Conservation (phyloP, 352 stramenopile genomes). For the Pythium scleroteichum region DNA sequence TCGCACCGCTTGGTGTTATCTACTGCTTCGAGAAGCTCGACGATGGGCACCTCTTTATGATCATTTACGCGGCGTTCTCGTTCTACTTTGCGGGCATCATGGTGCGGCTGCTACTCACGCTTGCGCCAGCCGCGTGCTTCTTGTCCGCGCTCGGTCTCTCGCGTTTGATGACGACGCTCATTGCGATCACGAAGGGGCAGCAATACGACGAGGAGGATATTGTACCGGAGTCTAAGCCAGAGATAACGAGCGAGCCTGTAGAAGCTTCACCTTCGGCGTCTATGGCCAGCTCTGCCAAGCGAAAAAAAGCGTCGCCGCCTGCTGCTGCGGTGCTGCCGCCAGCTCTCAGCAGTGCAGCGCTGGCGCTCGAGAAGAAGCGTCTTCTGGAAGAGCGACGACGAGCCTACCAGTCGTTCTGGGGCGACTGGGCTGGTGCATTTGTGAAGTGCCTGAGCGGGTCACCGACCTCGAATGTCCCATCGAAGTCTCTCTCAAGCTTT, state of each 20-base stretch:
- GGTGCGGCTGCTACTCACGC: slow-evolving; percentile 91
- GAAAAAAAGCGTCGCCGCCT: slow-evolving; percentile 5
- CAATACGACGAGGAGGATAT: neutral
- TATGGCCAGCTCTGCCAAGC: slow-evolving; percentile 5
- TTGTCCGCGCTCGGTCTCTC: slow-evolving; percentile 86
- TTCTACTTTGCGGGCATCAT: slow-evolving; percentile 94
- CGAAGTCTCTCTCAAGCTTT: slow-evolving; percentile 10
- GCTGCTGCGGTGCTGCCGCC: neutral
- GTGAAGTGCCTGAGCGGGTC: neutral
- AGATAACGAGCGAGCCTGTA: neutral
- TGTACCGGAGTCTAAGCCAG: neutral
- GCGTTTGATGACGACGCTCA: slow-evolving; percentile 41
- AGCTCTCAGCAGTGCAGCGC: neutral
- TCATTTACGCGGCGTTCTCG: slow-evolving; percentile 90
- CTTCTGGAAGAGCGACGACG: neutral
- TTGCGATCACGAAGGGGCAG: slow-evolving; percentile 13
- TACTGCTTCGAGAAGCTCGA: slow-evolving; percentile 80
- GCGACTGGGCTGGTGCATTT: slow-evolving; percentile 1
- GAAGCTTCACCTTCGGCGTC: neutral
- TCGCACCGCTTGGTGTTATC: slow-evolving; percentile 89
- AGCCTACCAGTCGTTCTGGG: neutral
- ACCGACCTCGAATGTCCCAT: neutral
- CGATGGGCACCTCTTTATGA: slow-evolving; percentile 85
- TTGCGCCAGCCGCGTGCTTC: slow-evolving; percentile 90
- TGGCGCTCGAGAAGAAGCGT: slow-evolving; percentile 1